These are phyloP conservation scores for Letharia lupina DNA, from an alignment of 495 filamentous ascomycete genomes.

Conservation along the genomic window DNA sequence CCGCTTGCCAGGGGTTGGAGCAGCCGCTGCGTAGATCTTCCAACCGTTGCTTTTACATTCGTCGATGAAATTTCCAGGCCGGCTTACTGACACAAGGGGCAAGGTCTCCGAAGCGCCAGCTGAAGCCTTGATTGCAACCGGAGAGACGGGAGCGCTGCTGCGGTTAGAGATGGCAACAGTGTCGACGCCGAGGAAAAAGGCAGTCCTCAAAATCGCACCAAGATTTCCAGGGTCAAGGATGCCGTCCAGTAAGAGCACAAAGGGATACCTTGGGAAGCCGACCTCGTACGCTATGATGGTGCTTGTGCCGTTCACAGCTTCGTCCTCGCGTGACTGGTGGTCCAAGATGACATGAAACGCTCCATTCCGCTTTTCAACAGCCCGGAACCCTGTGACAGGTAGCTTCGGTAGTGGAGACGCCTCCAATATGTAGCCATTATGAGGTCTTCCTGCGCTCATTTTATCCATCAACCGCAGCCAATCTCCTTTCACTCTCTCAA, in stretches of 20 bases:
- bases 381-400: slow-evolving; percentile 54
- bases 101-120: slow-evolving; percentile 77
- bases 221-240: slow-evolving; percentile 85
- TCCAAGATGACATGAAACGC: slow-evolving; percentile 52
- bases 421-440: slow-evolving; percentile 88
- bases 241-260: slow-evolving; percentile 75
- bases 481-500: slow-evolving; percentile 43
- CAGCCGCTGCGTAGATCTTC: slow-evolving; percentile 72
- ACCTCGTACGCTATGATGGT: slow-evolving; percentile 29
- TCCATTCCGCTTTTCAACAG: slow-evolving; percentile 32
- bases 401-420: slow-evolving; percentile 69
- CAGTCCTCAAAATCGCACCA: slow-evolving; percentile 77
- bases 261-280: slow-evolving; percentile 52
- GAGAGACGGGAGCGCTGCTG: slow-evolving; percentile 61
- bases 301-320: slow-evolving; percentile 55
- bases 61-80: slow-evolving; percentile 59
- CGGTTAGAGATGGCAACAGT: slow-evolving; percentile 60
- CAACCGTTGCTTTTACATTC: slow-evolving; percentile 63
- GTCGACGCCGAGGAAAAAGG: slow-evolving; percentile 76
- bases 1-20: slow-evolving; percentile 32
- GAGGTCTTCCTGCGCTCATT: slow-evolving; percentile 72
- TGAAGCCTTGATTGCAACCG: slow-evolving; percentile 75
- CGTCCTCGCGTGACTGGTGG: slow-evolving; percentile 66
- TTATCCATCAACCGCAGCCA: slow-evolving; percentile 65
- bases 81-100: slow-evolving; percentile 55